These are phyloP conservation scores for Colletotrichum melonis DNA, from an alignment of 2,329 filamentous ascomycete genomes.

Conservation along the genomic window DNA sequence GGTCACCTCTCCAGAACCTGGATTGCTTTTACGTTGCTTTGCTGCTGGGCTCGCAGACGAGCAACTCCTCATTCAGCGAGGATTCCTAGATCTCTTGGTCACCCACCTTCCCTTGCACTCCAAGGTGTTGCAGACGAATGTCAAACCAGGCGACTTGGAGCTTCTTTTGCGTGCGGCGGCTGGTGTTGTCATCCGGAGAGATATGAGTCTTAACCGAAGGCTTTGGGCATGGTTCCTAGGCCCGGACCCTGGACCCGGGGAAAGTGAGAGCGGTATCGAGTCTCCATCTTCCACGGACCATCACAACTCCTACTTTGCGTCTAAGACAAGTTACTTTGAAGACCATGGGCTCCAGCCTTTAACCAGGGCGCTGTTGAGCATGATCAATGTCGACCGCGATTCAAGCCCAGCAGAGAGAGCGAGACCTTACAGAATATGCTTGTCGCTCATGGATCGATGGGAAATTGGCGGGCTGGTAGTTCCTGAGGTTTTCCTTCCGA, in stretches of 20 bases:
- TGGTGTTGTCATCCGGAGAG: conserved; percentile 87
- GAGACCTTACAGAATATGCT: conserved; percentile 88
- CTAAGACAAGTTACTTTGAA: conserved; percentile 84
- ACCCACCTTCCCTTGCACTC: conserved; percentile 90
- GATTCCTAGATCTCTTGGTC: conserved; percentile 92
- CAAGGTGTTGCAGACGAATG: conserved; percentile 79
- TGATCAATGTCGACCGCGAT: conserved; percentile 72
- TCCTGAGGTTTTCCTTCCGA: conserved; percentile 87
- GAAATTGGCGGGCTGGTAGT: conserved; percentile 94
- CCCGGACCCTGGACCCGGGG: conserved; percentile 68
- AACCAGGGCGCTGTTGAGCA: conserved; percentile 77
- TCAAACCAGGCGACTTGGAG: conserved; percentile 81
- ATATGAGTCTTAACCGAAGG: conserved; percentile 96
- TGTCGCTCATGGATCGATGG: conserved; percentile 98
- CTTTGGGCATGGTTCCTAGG: conserved; percentile 98
- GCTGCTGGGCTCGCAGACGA: conserved; percentile 88
- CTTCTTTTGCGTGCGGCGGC: conserved; percentile 84
- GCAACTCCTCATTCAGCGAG: conserved; percentile 91
- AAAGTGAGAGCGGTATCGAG: conserved; percentile 60
- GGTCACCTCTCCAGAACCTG: conserved; percentile 91
- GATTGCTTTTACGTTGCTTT: conserved; percentile 90
- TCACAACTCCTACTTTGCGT: conserved; percentile 59
- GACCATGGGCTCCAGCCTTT: conserved; percentile 81
- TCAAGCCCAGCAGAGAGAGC: conserved; percentile 75
- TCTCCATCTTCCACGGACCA: conserved; percentile 57